Evolutionary conservation across 2,329 filamentous ascomycete genomes (phyloP).

Genomic region (Rhinocladiella mackenziei): DNA sequence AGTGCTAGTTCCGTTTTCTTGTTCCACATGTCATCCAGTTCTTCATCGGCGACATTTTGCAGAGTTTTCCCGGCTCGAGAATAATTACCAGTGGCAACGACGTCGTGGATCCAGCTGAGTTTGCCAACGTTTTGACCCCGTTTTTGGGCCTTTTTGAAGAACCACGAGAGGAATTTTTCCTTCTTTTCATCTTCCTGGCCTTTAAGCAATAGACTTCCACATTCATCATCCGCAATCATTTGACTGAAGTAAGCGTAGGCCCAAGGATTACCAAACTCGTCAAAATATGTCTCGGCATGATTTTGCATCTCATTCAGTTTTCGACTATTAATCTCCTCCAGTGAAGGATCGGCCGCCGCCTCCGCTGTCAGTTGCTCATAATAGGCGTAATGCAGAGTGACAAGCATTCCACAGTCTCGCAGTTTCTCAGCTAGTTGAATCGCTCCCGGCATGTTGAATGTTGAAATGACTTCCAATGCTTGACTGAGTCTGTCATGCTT

Average conservation of each 20-base stretch:
- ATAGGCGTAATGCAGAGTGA: slow-evolving; percentile 37
- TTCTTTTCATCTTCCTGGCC: slow-evolving; percentile 54
- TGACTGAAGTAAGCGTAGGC: slow-evolving; percentile 72
- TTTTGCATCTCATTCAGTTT: slow-evolving; percentile 36
- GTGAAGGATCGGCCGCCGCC: slow-evolving; percentile 15
- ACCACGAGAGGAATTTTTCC: slow-evolving; percentile 69
- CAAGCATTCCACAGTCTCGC: slow-evolving; percentile 60
- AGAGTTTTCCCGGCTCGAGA: slow-evolving; percentile 68
- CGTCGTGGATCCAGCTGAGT: slow-evolving; percentile 92
- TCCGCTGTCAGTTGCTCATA: slow-evolving; percentile 22
- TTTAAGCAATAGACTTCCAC: slow-evolving; percentile 64
- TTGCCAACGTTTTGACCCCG: slow-evolving; percentile 56
- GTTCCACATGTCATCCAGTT: slow-evolving; percentile 80
- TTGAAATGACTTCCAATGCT: slow-evolving; percentile 17
- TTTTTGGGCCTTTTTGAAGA: slow-evolving; percentile 66
- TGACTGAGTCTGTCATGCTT: slow-evolving; percentile 15
- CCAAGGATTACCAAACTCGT: slow-evolving; percentile 50
- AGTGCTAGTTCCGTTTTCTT: slow-evolving; percentile 91
- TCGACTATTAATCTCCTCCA: slow-evolving; percentile 24
- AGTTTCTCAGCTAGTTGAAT: slow-evolving; percentile 61
- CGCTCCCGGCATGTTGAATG: slow-evolving; percentile 38
- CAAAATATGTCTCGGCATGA: slow-evolving; percentile 46
- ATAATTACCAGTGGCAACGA: slow-evolving; percentile 71
- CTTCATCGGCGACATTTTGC: slow-evolving; percentile 62
- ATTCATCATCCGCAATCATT: slow-evolving; percentile 63